Base-by-base conservation (phyloP, 306 rosid genomes). In the Medicago arabica region DNA sequence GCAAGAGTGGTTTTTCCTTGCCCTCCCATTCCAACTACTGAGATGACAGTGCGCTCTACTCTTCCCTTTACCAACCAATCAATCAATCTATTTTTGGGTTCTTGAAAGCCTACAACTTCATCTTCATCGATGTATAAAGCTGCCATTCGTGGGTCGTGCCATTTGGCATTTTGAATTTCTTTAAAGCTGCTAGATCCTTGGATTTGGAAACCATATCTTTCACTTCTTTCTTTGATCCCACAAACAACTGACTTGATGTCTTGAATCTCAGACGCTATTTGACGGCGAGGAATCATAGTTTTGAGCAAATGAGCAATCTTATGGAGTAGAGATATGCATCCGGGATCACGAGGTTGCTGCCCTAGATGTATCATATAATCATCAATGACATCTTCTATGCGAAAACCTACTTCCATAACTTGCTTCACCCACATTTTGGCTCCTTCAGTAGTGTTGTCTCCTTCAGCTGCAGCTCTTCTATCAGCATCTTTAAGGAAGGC, bases 1-100 rank as follows among this genome's bases (percentile, higher is more conserved):
- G 74, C 78, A 25, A 79, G 74, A 40, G 83, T 79, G 3, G 78
- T 72, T 65, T 72, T 79, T 0, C 83, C 83, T 0, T 2, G 31
- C 2, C 83, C 83, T 54, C 74, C 43, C 49, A 65, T 43, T 3
- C 61, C 78, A 0, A 65, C 69, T 3, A 79, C 31, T 13, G 43
- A 54, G 12, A 79, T 7, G 0, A 79, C 74, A 5, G 69, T 64
- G 6, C 78, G 60, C 2, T 53, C 62, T 2, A 0, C 0, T 16
- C 10, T 2, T 28, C 68, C 74, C 2, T 54, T 0, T 13, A 1
- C 17, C 40, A 78, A 25, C 59, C 13, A 64, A 72, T 2, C 14
- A 3, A 5, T 9, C 68, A 79, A 14, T 53, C 0, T 5, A 0
- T 17, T 0, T 25, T 1, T 71, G 0, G 47, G 68, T 0, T 0